Conservation (phyloP, 116 monocot species). For the Cymodocea nodosa region DNA sequence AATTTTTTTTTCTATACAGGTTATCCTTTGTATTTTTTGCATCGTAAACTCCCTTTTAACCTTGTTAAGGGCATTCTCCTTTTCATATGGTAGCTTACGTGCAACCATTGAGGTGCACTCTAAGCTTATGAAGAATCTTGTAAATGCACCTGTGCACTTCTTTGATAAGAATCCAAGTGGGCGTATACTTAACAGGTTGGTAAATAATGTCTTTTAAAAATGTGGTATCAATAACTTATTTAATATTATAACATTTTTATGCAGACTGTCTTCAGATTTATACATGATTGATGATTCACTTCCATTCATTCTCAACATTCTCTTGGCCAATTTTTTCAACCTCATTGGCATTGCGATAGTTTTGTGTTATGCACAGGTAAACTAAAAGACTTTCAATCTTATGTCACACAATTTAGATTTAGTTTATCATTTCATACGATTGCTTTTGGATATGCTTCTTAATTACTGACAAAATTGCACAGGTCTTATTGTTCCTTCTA, state of each 20-base stretch:
- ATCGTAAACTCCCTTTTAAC: slow-evolving; percentile 76
- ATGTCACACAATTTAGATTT: neutral
- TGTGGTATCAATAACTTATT: neutral
- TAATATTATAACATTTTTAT: slow-evolving; percentile 9
- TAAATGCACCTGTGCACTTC: slow-evolving; percentile 72
- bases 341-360: slow-evolving; percentile 70
- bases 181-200: slow-evolving; percentile 88
- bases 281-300: slow-evolving; percentile 98
- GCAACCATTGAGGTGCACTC: slow-evolving; percentile 75
- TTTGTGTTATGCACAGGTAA: slow-evolving; percentile 82
- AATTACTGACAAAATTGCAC: slow-evolving; percentile 5
- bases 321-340: slow-evolving; percentile 72
- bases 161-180: slow-evolving; percentile 90
- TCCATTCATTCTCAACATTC: slow-evolving; percentile 99
- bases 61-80: slow-evolving; percentile 85
- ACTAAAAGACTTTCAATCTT: neutral
- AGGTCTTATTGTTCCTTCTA: slow-evolving; percentile 75
- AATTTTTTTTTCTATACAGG: slow-evolving; percentile 27
- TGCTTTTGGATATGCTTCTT: neutral
- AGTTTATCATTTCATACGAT: slow-evolving; percentile 1
- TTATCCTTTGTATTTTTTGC: slow-evolving; percentile 59
- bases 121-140: slow-evolving; percentile 67
- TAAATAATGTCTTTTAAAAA: neutral
- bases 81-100: slow-evolving; percentile 75
- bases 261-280: slow-evolving; percentile 96